Base-by-base conservation (phyloP, 164 flowering plant genomes). In the Litsea cubeba region DNA sequence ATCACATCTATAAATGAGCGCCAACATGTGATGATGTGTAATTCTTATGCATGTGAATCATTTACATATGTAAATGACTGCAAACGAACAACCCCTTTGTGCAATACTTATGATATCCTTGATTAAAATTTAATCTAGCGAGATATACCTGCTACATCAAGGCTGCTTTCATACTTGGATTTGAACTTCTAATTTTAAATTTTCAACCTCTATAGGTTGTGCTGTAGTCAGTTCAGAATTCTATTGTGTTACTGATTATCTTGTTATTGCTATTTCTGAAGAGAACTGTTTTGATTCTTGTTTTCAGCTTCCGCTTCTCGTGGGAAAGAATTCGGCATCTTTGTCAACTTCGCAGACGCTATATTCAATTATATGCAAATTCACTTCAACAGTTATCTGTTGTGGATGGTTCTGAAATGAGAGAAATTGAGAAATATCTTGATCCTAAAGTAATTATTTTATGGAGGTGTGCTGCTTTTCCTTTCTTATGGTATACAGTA, bases 361-460 rank as follows among this genome's bases (percentile, higher is more conserved):
- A 96, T 72, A 79, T 96, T 81, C 95, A 96, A 76, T 79, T 96
- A 58, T 96, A 96, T 88, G 97, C 89, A 72, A 80, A 78, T 83
- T 87, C 76, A n/a, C 81, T 96, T 75, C 97, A 94, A 80, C 95
- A 87, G 69, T 68, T 79, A 72, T 75, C 88, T 58, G 78, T 78
- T 76, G 78, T 78, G 18, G 82, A 85, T 76, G 77, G 25, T 49
- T 71, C 84, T 40, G 90, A 92, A 78, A 79, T 91, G 14, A 84
- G 98, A 74, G 82, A 85, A 76, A 96, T 96, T 71, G 99, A 96
- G 81, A 91, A 76, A 75, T 95, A 96, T 83, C 93, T 96, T 50
- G 98, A 94, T 79, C 85, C 93, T 8, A 92, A 96, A 88, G 98
- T 96, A 35, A 89, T 96, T 77, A 88, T 96, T 76, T 76, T 96